Conservation (phyloP, 768 basidiomycete genomes). For the Coprinopsis marcescibilis region DNA sequence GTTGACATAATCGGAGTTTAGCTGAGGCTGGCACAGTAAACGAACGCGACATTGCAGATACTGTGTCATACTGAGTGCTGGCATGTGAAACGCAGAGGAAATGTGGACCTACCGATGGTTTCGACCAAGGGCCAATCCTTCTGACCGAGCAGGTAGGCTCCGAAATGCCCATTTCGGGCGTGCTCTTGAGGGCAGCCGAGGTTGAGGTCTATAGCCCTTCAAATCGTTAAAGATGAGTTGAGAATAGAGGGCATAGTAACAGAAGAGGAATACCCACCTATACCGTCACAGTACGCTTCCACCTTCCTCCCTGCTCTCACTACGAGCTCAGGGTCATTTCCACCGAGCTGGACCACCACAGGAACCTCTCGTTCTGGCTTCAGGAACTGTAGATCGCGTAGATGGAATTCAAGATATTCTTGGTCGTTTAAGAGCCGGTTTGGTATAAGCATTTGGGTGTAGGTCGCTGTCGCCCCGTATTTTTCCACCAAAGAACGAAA, state of each 20-base stretch:
- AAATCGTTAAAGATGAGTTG: slow-evolving; percentile 2
- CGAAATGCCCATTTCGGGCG: slow-evolving; percentile 62
- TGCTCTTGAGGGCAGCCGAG: slow-evolving; percentile 75
- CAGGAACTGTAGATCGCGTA: slow-evolving; percentile 45
- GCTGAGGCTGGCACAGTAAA: slow-evolving; percentile 60
- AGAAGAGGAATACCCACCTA: slow-evolving; percentile 51
- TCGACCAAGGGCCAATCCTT: slow-evolving; percentile 69
- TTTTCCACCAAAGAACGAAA: slow-evolving; percentile 57
- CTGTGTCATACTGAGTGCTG: slow-evolving; percentile 28
- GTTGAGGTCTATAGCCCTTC: slow-evolving; percentile 55
- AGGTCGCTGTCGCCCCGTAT: slow-evolving; percentile 62
- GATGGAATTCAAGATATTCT: slow-evolving; percentile 59
- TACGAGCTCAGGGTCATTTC: slow-evolving; percentile 59
- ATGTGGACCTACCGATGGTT: slow-evolving; percentile 46
- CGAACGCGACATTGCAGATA: slow-evolving; percentile 57
- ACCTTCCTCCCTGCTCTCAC: slow-evolving; percentile 57
- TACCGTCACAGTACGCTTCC: slow-evolving; percentile 57
- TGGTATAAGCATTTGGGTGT: slow-evolving; percentile 75
- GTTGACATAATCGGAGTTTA: slow-evolving; percentile 59
- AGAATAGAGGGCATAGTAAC: not conserved
- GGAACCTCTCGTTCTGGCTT: slow-evolving; percentile 30
- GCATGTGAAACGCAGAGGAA: not conserved
- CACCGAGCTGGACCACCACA: slow-evolving; percentile 69
- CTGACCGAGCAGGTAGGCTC: slow-evolving; percentile 69
- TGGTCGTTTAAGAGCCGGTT: slow-evolving; percentile 55